Evolutionary conservation across 257 asterid species (phyloP).

Genomic region (Ligustrum vulgare): DNA sequence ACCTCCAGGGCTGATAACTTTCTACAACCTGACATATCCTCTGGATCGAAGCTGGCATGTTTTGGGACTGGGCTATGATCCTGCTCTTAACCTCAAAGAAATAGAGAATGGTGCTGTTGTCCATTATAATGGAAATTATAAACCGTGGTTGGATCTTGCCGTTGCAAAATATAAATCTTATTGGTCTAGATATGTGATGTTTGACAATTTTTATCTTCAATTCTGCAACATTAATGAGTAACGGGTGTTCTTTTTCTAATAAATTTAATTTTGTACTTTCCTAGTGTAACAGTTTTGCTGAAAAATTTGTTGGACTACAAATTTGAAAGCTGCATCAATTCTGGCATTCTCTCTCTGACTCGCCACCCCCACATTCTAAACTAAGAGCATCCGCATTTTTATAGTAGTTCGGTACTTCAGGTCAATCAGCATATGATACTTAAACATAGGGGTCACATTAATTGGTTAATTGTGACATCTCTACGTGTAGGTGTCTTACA

Average conservation of each 20-base stretch:
- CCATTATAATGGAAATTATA: conserved; percentile 91
- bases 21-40: conserved; percentile 84
- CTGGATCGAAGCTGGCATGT: conserved; percentile 92
- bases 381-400: no score
- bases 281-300: background rate
- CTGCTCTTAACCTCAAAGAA: conserved; percentile 81
- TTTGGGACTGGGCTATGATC: conserved; percentile 95
- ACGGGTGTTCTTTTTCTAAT: background rate
- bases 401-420: no score
- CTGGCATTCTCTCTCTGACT: background rate
- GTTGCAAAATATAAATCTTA: conserved; percentile 76
- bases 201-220: conserved; percentile 61
- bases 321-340: background rate
- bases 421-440: no score
- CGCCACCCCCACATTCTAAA: background rate
- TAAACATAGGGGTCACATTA: no score
- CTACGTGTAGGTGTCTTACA: no score
- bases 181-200: conserved; percentile 77
- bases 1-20: conserved; percentile 93
- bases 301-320: background rate
- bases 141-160: conserved; percentile 99
- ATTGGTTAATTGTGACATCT: no score
- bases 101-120: conserved; percentile 87
- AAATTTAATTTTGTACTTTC: background rate
- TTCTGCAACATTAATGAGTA: conserved; percentile 54